Evolutionary conservation across 371 early-diverging fungal genomes (phyloP).

Genomic region (Chytridium lagenaria): DNA sequence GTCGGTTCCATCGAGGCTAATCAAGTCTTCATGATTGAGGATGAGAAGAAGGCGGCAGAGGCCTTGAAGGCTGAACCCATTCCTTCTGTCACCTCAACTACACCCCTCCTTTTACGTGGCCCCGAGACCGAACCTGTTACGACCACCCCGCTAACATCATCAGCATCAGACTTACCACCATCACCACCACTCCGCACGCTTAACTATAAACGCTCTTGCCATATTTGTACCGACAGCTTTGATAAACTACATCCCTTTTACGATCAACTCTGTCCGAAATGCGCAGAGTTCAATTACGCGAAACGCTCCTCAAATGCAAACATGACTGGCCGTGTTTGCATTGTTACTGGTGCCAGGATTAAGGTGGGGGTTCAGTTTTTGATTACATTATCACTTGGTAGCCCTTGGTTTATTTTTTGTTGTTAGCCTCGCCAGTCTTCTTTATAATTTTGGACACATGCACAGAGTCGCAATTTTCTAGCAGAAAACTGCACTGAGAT

Average conservation of each 20-base stretch:
- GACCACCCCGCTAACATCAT: not conserved
- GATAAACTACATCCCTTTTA: conserved; percentile 47
- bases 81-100: not conserved
- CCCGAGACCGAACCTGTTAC: not conserved
- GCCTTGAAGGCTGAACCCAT: not conserved
- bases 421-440: not conserved
- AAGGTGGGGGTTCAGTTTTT: conserved; percentile 34
- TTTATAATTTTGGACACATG: conserved; percentile 18
- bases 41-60: conserved; percentile 26
- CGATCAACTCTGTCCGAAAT: conserved; percentile 51
- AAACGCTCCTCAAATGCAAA: conserved; percentile 47
- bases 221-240: conserved; percentile 46
- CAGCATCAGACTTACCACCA: not conserved
- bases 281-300: conserved; percentile 50
- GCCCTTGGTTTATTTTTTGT: not conserved
- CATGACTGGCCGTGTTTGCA: conserved; percentile 49
- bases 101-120: too few relatives aligned
- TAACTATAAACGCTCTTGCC: conserved; percentile 46
- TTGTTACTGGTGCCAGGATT: conserved; percentile 56
- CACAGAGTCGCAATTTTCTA: conserved; percentile 47
- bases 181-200: conserved; percentile 30
- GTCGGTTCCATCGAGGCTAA: conserved; percentile 31
- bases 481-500: conserved; percentile 33
- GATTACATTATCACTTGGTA: not conserved
- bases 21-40: conserved; percentile 30